These are phyloP conservation scores for Termitomyces sp. DNA, from an alignment of 768 basidiomycete genomes.

Conservation along the genomic window DNA sequence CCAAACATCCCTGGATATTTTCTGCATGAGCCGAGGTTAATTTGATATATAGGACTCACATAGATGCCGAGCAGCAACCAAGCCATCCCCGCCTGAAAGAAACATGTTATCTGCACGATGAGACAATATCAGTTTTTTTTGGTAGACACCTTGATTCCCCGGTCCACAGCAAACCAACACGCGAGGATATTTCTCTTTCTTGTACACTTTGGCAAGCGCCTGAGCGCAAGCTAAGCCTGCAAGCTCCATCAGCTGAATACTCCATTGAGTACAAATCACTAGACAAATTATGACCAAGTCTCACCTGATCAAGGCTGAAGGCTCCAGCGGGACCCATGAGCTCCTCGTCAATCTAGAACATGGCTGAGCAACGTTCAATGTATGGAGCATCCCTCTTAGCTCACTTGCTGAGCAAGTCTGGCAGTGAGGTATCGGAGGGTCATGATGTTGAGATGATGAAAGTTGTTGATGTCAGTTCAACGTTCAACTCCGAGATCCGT, in stretches of 20 bases:
- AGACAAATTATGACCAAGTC: background rate
- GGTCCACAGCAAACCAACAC: slow-evolving; percentile 97
- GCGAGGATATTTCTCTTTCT: slow-evolving; percentile 56
- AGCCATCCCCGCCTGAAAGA: slow-evolving; percentile 77
- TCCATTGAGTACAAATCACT: background rate
- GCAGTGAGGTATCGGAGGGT: slow-evolving; percentile 64
- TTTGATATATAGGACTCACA: slow-evolving; percentile 35
- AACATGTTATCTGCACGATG: background rate
- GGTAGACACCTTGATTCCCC: slow-evolving; percentile 73
- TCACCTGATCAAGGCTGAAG: slow-evolving; percentile 90
- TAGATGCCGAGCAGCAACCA: slow-evolving; percentile 94
- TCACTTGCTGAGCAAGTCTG: slow-evolving; percentile 71
- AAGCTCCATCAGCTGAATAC: slow-evolving; percentile 77
- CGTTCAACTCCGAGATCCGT: background rate
- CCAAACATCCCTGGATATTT: slow-evolving; percentile 74
- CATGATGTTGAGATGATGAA: slow-evolving; percentile 39
- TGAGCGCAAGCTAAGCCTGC: slow-evolving; percentile 94
- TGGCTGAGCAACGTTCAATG: background rate
- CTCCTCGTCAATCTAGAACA: slow-evolving; percentile 80
- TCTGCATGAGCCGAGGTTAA: background rate
- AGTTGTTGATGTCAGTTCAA: background rate
- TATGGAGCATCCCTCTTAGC: slow-evolving; percentile 6
- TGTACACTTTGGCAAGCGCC: slow-evolving; percentile 73
- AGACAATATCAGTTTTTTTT: background rate
- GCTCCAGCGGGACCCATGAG: slow-evolving; percentile 87